Evolutionary conservation across 2,329 filamentous ascomycete species (phyloP).

Genomic region (Diaporthe ilicicola): DNA sequence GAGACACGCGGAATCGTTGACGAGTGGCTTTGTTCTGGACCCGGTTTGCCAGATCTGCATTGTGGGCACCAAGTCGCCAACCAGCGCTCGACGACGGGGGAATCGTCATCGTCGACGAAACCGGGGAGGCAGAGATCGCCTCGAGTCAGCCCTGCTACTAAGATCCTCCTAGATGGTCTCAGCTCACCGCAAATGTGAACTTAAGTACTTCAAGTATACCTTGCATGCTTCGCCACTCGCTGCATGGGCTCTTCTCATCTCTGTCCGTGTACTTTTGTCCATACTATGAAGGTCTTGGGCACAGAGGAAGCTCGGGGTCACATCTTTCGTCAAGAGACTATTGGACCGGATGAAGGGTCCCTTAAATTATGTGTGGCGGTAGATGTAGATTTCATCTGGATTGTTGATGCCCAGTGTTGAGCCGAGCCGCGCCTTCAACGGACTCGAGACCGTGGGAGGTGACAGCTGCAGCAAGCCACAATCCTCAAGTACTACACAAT

Average conservation of each 20-base stretch:
- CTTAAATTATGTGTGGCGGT: not conserved
- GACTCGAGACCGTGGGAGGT: not conserved
- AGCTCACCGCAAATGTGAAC: not conserved
- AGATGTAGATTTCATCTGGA: not conserved
- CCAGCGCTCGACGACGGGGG: not conserved
- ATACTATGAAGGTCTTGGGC: not conserved
- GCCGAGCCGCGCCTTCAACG: not conserved
- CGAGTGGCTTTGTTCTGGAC: not conserved
- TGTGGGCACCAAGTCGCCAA: slow-evolving; percentile 1
- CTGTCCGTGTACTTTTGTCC: not conserved
- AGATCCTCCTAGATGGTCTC: not conserved
- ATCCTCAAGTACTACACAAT: not conserved
- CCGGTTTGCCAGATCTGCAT: not conserved
- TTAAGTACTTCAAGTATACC: not conserved
- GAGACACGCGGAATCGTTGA: not conserved
- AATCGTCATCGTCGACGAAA: slow-evolving; percentile 1
- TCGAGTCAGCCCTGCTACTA: not conserved
- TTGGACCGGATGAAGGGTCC: not conserved
- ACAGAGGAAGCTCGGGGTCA: not conserved
- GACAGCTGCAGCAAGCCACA: not conserved
- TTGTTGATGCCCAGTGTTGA: not conserved
- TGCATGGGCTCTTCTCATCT: not conserved
- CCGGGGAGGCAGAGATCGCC: not conserved
- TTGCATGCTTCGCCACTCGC: too few species aligned
- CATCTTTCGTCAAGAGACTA: too few species aligned